These are phyloP conservation scores for Cryphonectria nitschkei DNA, from an alignment of 2,329 filamentous ascomycete genomes.

Conservation along the genomic window DNA sequence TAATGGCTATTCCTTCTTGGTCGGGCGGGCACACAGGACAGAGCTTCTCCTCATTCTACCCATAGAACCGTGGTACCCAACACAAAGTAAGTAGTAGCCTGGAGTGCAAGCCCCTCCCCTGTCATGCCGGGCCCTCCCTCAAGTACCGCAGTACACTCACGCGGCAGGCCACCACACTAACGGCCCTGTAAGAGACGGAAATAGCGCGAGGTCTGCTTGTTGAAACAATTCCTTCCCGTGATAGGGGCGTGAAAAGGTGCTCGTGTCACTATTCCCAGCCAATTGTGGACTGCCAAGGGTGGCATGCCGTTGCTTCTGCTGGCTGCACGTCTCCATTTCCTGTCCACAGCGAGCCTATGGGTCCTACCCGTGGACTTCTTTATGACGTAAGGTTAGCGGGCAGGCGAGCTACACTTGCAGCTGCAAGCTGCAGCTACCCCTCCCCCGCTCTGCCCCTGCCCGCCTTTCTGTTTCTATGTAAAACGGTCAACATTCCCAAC, in stretches of 20 bases:
- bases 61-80: neutral
- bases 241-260: neutral
- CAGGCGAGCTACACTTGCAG: neutral
- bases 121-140: neutral
- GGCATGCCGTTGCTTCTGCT: slow-evolving; percentile 7
- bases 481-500: slow-evolving; percentile 17
- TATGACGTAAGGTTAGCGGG: slow-evolving; percentile 4
- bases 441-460: slow-evolving; percentile 5
- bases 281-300: slow-evolving; percentile 16
- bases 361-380: neutral
- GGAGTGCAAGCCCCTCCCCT: neutral
- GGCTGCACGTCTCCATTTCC: neutral
- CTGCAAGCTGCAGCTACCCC: slow-evolving; percentile 21
- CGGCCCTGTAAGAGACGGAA: neutral
- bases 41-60: neutral
- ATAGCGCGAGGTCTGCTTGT: slow-evolving; percentile 5
- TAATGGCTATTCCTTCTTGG: neutral
- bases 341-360: neutral
- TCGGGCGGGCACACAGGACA: neutral
- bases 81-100: neutral
- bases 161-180: neutral
- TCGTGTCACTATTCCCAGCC: slow-evolving; percentile 7
- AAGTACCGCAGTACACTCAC: neutral
- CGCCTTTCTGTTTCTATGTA: slow-evolving; percentile 3
- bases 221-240: slow-evolving; percentile 12